Evolutionary conservation across 83 land plant species (phyloP).

Genomic region (Diphasiastrum complanatum): DNA sequence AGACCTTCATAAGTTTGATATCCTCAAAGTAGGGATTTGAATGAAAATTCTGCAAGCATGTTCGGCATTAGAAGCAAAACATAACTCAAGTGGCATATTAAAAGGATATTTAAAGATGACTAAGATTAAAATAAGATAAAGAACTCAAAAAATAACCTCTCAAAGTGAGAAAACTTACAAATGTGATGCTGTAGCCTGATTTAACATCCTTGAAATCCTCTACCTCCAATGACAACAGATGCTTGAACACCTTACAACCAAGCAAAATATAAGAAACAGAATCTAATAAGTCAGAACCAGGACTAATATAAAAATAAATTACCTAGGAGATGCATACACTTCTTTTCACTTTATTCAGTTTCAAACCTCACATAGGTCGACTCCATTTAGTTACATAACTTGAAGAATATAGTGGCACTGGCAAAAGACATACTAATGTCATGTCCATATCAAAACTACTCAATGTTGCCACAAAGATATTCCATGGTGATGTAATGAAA

Average conservation of each 20-base stretch:
- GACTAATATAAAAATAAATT: too few relatives aligned
- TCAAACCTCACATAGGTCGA: too few relatives aligned
- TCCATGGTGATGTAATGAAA: too few relatives aligned
- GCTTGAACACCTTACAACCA: conserved; percentile 62
- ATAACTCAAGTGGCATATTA: too few relatives aligned
- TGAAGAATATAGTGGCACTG: neutral
- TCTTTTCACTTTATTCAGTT: neutral
- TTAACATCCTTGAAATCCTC: conserved; percentile 91
- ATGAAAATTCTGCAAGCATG: conserved; percentile 63
- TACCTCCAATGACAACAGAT: conserved; percentile 69
- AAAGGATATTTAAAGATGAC: conserved; percentile 8
- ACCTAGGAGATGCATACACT: too few relatives aligned
- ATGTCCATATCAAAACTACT: too few relatives aligned
- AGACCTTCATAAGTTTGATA: conserved; percentile 59
- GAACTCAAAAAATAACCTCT: neutral
- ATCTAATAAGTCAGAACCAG: neutral
- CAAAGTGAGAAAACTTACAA: conserved; percentile 41
- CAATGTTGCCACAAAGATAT: too few relatives aligned
- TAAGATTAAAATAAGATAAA: neutral
- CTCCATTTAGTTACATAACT: neutral
- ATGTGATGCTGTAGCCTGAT: conserved; percentile 78
- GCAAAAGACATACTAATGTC: neutral
- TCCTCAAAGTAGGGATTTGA: conserved; percentile 88
- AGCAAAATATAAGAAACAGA: neutral
- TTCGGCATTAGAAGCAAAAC: too few relatives aligned